Percentiles rank a stretch among this genome's conserved stretches.
Evolutionary conservation across 768 basidiomycete species (phyloP).

Genomic region (Amanita phalloides): DNA sequence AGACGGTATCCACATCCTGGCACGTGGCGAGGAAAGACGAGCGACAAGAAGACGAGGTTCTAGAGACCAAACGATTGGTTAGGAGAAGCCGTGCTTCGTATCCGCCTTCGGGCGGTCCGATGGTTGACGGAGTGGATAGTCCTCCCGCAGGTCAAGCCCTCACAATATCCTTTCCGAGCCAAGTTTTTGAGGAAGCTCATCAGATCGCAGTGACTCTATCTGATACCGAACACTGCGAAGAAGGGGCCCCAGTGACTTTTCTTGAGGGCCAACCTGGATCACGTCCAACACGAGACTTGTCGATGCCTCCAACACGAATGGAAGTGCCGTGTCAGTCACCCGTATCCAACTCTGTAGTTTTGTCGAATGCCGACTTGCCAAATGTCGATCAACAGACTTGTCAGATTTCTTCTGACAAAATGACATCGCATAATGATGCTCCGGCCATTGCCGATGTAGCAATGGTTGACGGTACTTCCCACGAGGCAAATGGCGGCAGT

Average conservation of each 20-base stretch:
- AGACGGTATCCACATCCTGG: constrained; percentile 34
- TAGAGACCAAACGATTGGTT: constrained; percentile 22
- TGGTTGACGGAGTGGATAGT: constrained; percentile 24
- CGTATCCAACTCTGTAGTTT: not conserved
- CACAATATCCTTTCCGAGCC: constrained; percentile 1
- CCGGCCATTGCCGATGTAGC: not conserved
- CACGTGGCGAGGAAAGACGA: constrained; percentile 37
- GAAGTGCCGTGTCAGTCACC: not conserved
- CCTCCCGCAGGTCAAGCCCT: constrained; percentile 1
- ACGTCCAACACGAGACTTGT: not conserved
- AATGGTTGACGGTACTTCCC: constrained; percentile 2
- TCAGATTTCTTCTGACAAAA: not conserved
- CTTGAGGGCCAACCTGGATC: not conserved
- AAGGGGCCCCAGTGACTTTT: not conserved
- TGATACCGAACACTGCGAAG: not conserved
- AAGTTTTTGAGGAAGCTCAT: constrained; percentile 4
- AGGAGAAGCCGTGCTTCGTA: constrained; percentile 10
- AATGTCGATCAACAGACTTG: not conserved
- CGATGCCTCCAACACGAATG: not conserved
- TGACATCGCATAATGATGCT: not conserved
- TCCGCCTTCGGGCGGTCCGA: constrained; percentile 15
- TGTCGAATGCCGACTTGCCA: not conserved
- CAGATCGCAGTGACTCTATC: not conserved
- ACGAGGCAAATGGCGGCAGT: not conserved
- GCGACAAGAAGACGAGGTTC: constrained; percentile 30